These are phyloP conservation scores for Grammothele lineata DNA, from an alignment of 768 basidiomycete genomes.

Conservation along the genomic window DNA sequence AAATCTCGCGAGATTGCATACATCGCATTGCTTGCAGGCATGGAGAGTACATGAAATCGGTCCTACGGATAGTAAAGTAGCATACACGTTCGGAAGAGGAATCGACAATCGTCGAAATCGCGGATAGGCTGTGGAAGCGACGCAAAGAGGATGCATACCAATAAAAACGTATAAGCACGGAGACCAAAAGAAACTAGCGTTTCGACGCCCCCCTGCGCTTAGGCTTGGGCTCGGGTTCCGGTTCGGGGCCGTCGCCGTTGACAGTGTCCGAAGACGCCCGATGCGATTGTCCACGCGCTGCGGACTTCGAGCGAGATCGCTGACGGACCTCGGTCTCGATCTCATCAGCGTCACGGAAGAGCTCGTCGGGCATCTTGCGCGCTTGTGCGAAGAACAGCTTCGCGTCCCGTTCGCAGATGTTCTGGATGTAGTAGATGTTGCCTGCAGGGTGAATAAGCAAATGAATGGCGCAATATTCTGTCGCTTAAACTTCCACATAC, in stretches of 20 bases:
- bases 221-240: conserved; percentile 6
- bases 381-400: conserved; percentile 92
- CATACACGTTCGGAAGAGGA: no score
- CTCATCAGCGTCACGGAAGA: conserved; percentile 1
- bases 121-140: no score
- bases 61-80: no score
- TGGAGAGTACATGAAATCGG: no score
- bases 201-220: conserved; percentile 11
- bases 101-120: no score
- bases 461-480: no score
- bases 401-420: conserved; percentile 75
- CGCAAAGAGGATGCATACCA: no score
- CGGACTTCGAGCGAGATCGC: conserved; percentile 11
- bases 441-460: conserved; percentile 39
- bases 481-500: conserved; percentile 32
- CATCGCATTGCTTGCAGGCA: no score
- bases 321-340: conserved; percentile 4
- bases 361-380: conserved; percentile 38
- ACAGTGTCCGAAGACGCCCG: conserved; percentile 14
- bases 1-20: no score
- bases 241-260: conserved; percentile 9
- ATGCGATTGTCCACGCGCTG: conserved; percentile 5
- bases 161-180: no score
- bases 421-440: conserved; percentile 88
- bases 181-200: no score